These are phyloP conservation scores for Chamaenerion angustifolium DNA, from an alignment of 345 rosid species.

Conservation along the genomic window DNA sequence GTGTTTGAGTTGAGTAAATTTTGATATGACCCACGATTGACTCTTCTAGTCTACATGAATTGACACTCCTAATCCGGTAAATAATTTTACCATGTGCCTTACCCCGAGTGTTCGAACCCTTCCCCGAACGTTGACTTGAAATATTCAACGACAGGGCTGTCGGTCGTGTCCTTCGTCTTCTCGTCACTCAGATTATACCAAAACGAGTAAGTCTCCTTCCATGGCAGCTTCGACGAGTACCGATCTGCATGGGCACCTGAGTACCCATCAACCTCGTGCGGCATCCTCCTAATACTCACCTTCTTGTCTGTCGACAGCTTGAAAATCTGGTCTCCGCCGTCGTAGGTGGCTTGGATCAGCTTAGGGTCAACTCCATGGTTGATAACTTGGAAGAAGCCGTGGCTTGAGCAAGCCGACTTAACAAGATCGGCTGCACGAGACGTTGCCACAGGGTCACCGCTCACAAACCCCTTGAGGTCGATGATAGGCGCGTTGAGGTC, in stretches of 20 bases:
- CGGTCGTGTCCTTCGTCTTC: background rate
- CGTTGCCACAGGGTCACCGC: slow-evolving; percentile 22
- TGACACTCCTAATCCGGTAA: no score
- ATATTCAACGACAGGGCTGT: slow-evolving; percentile 19
- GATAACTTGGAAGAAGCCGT: slow-evolving; percentile 49
- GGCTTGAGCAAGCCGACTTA: slow-evolving; percentile 30
- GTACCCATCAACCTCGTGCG: slow-evolving; percentile 26
- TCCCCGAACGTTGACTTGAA: slow-evolving; percentile 30
- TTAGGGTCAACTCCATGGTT: slow-evolving; percentile 35
- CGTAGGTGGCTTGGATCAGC: slow-evolving; percentile 24
- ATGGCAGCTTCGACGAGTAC: slow-evolving; percentile 38
- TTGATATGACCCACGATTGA: no score
- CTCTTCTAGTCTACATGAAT: no score
- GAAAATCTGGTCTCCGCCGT: slow-evolving; percentile 22
- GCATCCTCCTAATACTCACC: slow-evolving; percentile 19
- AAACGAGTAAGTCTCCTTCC: slow-evolving; percentile 55
- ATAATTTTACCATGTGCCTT: no score
- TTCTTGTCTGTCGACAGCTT: slow-evolving; percentile 29
- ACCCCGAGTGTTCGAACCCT: slow-evolving; percentile 39
- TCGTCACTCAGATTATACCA: slow-evolving; percentile 12
- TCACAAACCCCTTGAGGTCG: slow-evolving; percentile 30
- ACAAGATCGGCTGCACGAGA: slow-evolving; percentile 23
- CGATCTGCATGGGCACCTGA: slow-evolving; percentile 43
- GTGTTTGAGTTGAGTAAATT: no score
- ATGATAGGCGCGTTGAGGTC: slow-evolving; percentile 39